Evolutionary conservation across 768 basidiomycete species (phyloP).

Genomic region (Lactarius pseudohatsudake): DNA sequence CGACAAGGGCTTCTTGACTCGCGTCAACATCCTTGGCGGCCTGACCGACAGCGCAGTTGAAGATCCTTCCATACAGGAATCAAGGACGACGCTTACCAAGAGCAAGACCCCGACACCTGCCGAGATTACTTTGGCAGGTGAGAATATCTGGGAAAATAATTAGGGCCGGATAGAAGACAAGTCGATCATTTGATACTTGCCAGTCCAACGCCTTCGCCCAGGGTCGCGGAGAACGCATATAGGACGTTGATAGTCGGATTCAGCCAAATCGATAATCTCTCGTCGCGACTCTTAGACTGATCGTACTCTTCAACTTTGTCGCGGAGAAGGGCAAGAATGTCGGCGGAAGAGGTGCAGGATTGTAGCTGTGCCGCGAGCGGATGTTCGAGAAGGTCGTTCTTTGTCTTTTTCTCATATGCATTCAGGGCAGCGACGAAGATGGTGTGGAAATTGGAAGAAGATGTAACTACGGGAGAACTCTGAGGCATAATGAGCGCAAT

Average conservation of each 20-base stretch:
- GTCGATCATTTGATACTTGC: not conserved
- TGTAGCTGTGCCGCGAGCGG: not conserved
- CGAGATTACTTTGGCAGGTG: no score
- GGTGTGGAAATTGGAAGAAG: not conserved
- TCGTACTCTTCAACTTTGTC: not conserved
- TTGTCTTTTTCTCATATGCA: not conserved
- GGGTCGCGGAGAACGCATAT: not conserved
- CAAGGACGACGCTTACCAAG: not conserved
- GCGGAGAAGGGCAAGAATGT: not conserved
- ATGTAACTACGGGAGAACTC: not conserved
- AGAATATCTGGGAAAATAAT: no score
- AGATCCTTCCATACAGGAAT: not conserved
- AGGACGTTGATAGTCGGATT: not conserved
- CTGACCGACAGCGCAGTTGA: not conserved
- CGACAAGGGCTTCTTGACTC: not conserved
- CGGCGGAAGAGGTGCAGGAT: not conserved
- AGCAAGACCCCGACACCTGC: no score
- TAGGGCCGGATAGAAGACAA: no score
- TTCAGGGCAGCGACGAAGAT: not conserved
- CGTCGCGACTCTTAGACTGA: not conserved
- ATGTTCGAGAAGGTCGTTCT: not conserved
- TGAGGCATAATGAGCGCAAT: not conserved
- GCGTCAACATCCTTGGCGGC: not conserved
- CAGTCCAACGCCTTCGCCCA: not conserved
- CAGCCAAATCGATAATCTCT: not conserved